Conservation (phyloP, 257 asterid genomes). For the Nicotiana otophora region DNA sequence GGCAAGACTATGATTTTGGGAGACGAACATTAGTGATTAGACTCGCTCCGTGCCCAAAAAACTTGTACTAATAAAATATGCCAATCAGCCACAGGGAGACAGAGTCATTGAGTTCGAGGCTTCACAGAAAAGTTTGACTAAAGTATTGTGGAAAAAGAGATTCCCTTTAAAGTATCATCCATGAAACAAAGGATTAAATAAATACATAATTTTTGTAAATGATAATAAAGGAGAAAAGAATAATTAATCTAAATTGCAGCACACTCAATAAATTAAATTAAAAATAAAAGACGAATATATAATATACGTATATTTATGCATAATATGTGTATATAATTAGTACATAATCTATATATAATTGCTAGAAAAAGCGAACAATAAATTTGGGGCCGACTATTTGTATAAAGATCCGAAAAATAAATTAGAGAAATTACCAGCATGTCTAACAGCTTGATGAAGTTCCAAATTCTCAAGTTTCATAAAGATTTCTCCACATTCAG, state of each 20-base stretch:
- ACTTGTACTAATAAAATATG: background rate
- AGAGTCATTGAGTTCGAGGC: conserved; percentile 32
- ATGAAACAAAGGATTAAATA: background rate
- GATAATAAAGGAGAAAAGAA: too few species aligned
- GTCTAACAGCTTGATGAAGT: conserved; percentile 75
- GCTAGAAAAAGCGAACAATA: too few species aligned
- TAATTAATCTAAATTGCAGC: too few species aligned
- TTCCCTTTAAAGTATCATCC: background rate
- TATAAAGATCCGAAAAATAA: too few species aligned
- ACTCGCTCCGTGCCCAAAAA: background rate
- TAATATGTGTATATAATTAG: too few species aligned
- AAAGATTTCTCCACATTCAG: conserved; percentile 70
- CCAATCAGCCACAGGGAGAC: conserved; percentile 9
- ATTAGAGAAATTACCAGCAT: conserved; percentile 55
- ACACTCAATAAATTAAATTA: background rate
- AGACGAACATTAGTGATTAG: background rate
- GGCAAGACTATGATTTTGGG: conserved; percentile 9
- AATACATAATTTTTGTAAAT: background rate
- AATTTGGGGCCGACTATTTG: too few species aligned
- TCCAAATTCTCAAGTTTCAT: conserved; percentile 70
- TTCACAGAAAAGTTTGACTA: conserved; percentile 44
- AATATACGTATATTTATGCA: background rate
- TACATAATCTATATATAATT: too few species aligned
- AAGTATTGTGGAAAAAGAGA: conserved; percentile 16
- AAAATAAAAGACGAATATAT: background rate